Conservation (phyloP, 257 asterid species). For the Nemophila menziesii region DNA sequence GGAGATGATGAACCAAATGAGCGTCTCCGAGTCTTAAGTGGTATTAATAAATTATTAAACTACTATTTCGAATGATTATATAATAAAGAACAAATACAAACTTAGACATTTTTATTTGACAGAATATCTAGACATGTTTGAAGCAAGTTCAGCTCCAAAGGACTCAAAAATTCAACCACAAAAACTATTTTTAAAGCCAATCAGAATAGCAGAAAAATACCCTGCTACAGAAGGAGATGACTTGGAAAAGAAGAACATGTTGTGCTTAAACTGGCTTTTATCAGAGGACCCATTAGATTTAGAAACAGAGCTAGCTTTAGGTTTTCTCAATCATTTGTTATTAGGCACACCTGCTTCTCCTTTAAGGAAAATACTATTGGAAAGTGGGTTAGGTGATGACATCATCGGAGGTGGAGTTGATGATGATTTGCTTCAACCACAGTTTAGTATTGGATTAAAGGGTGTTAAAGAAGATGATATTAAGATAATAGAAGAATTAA, state of each 20-base stretch:
- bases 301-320: slow-evolving; percentile 88
- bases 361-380: slow-evolving; percentile 79
- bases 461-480: slow-evolving; percentile 82
- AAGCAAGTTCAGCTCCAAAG: slow-evolving; percentile 71
- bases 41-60: slow-evolving; percentile 24
- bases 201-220: slow-evolving; percentile 75
- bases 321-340: slow-evolving; percentile 80
- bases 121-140: slow-evolving; percentile 87
- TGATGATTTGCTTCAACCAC: slow-evolving; percentile 98
- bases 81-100: no score
- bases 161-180: slow-evolving; percentile 69
- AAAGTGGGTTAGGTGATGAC: slow-evolving; percentile 94
- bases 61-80: neutral
- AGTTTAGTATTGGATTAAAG: slow-evolving; percentile 89
- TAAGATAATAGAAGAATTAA: slow-evolving; percentile 60
- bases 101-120: slow-evolving; percentile 12
- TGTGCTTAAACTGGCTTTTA: slow-evolving; percentile 91
- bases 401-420: slow-evolving; percentile 97
- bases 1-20: slow-evolving; percentile 94
- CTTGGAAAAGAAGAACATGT: slow-evolving; percentile 90
- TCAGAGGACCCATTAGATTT: slow-evolving; percentile 81
- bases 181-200: slow-evolving; percentile 67
- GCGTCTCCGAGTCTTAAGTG: slow-evolving; percentile 76
- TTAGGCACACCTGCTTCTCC: slow-evolving; percentile 99
- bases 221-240: slow-evolving; percentile 88